Conservation (phyloP, 192 early-diverging fungal species). For the Backusella macrospora region DNA sequence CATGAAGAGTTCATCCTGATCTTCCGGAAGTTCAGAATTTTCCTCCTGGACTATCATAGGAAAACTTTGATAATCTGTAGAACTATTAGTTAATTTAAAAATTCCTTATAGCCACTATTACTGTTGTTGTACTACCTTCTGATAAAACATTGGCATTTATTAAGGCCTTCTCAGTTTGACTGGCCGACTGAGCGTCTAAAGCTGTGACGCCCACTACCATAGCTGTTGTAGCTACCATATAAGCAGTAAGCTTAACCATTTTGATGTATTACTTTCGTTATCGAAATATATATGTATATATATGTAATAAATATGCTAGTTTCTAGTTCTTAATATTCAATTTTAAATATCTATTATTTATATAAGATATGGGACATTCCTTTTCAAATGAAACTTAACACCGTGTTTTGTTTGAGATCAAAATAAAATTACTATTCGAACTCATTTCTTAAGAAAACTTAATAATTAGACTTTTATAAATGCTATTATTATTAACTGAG, state of each 20-base stretch:
- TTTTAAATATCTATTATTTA: neutral
- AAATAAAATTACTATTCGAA: conserved; percentile 13
- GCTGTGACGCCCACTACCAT: neutral
- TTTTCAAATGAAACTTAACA: neutral
- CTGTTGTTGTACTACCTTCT: neutral
- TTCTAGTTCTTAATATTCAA: neutral
- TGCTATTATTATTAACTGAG: no score
- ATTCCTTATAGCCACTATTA: neutral
- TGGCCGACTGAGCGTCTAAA: neutral
- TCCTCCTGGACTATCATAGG: neutral
- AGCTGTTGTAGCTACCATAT: conserved; percentile 4
- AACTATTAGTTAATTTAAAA: neutral
- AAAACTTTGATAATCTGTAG: neutral
- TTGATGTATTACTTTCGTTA: neutral
- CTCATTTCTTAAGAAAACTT: neutral
- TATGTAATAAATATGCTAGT: neutral
- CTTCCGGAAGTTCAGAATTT: neutral
- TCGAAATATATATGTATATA: neutral
- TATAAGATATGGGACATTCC: neutral
- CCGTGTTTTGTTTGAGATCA: neutral
- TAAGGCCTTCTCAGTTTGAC: neutral
- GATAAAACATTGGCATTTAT: neutral
- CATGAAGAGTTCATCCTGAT: neutral
- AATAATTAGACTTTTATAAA: neutral
- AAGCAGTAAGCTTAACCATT: conserved; percentile 17